Conservation (phyloP, 129 eudicot species). For the Chrysanthemum lavandulifolium region DNA sequence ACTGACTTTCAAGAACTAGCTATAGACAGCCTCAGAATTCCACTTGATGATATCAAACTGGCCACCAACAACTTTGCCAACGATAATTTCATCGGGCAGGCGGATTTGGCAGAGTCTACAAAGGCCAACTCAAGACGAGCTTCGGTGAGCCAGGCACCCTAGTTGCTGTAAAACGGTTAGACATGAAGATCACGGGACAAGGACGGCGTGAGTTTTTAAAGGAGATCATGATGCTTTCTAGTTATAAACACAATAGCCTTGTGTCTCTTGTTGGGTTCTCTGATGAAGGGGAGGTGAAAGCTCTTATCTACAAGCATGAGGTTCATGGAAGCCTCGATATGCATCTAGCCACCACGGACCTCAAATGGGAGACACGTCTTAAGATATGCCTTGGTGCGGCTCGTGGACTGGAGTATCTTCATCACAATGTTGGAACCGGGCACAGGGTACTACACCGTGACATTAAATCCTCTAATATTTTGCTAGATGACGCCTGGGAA, state of each 20-base stretch:
- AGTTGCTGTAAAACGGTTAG: slow-evolving; percentile 17
- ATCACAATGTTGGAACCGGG: neutral
- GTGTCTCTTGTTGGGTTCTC: slow-evolving; percentile 15
- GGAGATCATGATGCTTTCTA: slow-evolving; percentile 21
- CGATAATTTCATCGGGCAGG: slow-evolving; percentile 6
- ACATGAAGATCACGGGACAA: neutral
- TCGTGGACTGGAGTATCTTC: slow-evolving; percentile 21
- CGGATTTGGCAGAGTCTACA: slow-evolving; percentile 30
- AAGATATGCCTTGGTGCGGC: slow-evolving; percentile 31
- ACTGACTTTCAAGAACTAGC: no score
- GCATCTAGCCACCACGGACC: neutral
- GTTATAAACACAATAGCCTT: slow-evolving; percentile 6
- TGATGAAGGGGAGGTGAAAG: neutral
- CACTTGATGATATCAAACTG: slow-evolving; percentile 16
- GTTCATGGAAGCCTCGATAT: slow-evolving; percentile 15
- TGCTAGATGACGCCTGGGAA: slow-evolving; percentile 8
- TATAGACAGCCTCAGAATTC: neutral
- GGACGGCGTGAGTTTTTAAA: slow-evolving; percentile 6
- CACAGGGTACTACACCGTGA: slow-evolving; percentile 29
- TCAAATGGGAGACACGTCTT: slow-evolving; percentile 25
- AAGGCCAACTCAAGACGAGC: slow-evolving; percentile 13
- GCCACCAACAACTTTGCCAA: slow-evolving; percentile 24
- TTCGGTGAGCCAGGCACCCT: neutral
- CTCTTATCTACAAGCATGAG: slow-evolving; percentile 1
- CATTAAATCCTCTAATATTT: slow-evolving; percentile 16